Base-by-base conservation (phyloP, 1,284 basidiomycete genomes). In the Athelia sp. region DNA sequence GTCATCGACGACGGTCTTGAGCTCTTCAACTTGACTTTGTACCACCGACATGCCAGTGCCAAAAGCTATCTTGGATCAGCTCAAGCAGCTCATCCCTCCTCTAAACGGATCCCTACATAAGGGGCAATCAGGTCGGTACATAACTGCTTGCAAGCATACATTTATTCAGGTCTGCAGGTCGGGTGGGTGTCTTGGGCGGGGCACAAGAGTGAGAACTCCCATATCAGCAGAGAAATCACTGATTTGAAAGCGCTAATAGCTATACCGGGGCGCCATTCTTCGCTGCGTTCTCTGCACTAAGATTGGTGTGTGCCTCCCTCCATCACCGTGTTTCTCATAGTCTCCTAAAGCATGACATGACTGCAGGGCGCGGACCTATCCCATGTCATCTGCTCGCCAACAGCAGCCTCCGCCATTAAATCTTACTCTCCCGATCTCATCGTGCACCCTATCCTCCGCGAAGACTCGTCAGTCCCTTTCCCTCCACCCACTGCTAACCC, bases 231-330 rank as follows among this genome's bases (percentile, higher is more conserved):
- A 22, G 10, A 29, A 6, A 43, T 11, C 3, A n/a, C 15, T 35
- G 17, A 22, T 8, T 47, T 46, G 22, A 32, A 44, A n/a, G 22
- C 43, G 26, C 35, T n/a, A 50, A 21, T 54, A 87, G 87, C 60
- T 99, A 98, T 67, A 93, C 94, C 0, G 97, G 96, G 15, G 96
- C 96, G 21, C 96, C 96, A 0, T 99, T 85, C 76, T 99, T 96
- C 63, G 87, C 92, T 2, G 82, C 90, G 22, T 91, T 96, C 60
- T 87, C 93, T 4, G 88, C 93, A 1, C 76, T 94, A 56, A 80
- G 91, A 54, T 78, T 94, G 61, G 90, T 90, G 62, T 47, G 78
- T 69, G 23, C 44, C 35, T 31, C 48, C 0, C n/a, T n/a, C n/a
- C n/a, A n/a, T n/a, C 46, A 18, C 43, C 14, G 11, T 26, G 19